Base-by-base conservation (phyloP, 2,329 filamentous ascomycete genomes). In the Fusarium circinatum region DNA sequence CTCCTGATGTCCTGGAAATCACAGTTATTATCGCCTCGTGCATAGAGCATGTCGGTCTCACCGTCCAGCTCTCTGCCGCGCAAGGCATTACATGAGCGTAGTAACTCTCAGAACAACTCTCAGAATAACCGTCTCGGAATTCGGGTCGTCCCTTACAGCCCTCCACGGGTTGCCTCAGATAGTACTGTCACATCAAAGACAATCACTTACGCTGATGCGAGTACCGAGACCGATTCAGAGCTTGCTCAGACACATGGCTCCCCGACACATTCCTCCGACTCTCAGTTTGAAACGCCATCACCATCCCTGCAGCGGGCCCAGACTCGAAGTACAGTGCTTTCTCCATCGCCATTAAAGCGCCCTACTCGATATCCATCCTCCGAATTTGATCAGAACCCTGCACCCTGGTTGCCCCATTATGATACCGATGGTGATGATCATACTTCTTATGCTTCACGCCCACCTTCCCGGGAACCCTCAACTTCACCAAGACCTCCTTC, bases 141-240 rank as follows among this genome's bases (percentile, higher is more conserved):
- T 48, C 80, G 82, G n/a, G 62, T 83, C 22, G 82, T 84, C 38
- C 82, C 82, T 18, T 84, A 84, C 65, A 83, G 78, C 58, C 82
- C 82, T 34, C 81, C 82, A 54, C 79, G 81, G 44, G 70, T 83
- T 55, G 80, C 77, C 62, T 79, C 80, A 44, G 81, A 80, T 66
- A 79, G 70, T 28, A 79, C 80, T 11, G 36, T 71, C 34, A 68
- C 71, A 30, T 77, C 78, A 26, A 74, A 75, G n/a, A 71, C 76
- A 14, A 66, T 71, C 45, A 79, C 80, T 15, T 76, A 75, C 45
- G 72, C 74, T 48, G 76, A 77, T 65, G 68, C 70, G 39, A 71
- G 64, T 45, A 68, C 75, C 42, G 76, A 77, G 67, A 76, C 76
- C 56, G 73, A 78, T 24, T 41, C 59, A 32, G 75, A 74, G 60